Evolutionary conservation across 2,329 filamentous ascomycete genomes (phyloP), one percentile per base, ranked within the genome.

Genomic region (Phialophora macrospora): DNA sequence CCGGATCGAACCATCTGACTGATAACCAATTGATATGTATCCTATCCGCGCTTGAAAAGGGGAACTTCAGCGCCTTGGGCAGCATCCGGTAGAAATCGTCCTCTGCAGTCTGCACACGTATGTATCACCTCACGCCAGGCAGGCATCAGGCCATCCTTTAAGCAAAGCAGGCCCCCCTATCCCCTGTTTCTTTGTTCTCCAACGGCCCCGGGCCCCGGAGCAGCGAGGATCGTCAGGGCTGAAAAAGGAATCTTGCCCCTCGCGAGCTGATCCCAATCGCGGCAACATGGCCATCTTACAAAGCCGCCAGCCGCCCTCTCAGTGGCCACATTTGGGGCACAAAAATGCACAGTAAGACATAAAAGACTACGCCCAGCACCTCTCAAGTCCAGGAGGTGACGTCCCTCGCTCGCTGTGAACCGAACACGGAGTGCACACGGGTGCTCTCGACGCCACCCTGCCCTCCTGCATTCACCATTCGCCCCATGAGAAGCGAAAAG

Each of bases 311-410:
- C 34, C 34, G 26, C 24, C 52, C 59, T 60, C n/a, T 41, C 51
- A 46, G 22, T 34, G 51, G 51, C 6, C 24, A 46, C 55, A 9
- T 6, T 12, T 17, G 34, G 34, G 34, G 34, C 34, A 41, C 34
- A 12, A 22, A 28, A 17, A 55, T 30, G 59, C 51, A 55, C 59
- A 62, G 49, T 62, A 46, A 62, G 59, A 46, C 28, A 41, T 44
- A 52, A 60, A 24, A 24, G 22, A 51, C 32, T 5, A n/a, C 20
- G 41, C 30, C 56, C 30, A 30, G 41, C 57, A 44, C 24, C 58
- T 28, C 58, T 48, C 30, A 28, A 48, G 28, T 28, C 38, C 7
- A 44, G 6, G 17, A n/a, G 38, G 17, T n/a, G 41, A 26, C 12
- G 26, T 14, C 34, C 55, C 44, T 38, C 32, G n/a, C 44, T 60